Evolutionary conservation across 257 asterid genomes (phyloP).

Genomic region (Solanum medicagineum): DNA sequence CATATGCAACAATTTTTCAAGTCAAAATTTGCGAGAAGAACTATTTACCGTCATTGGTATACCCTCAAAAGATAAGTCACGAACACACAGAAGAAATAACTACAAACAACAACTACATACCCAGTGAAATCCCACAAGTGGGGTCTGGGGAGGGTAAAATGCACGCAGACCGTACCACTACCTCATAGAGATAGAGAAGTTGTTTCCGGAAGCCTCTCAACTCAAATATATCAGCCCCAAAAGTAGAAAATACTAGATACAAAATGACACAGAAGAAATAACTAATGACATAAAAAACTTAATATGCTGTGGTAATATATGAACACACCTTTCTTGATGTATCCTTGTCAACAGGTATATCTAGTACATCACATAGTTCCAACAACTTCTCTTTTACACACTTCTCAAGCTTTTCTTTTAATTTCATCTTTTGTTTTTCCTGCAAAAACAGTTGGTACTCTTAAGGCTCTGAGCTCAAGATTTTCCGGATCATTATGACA

Average conservation of each 20-base stretch:
- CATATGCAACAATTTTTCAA: background rate
- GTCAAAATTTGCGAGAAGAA: background rate
- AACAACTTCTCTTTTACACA: slow-evolving; percentile 66
- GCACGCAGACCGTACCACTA: no score
- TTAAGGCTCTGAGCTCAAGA: background rate
- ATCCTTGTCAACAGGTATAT: slow-evolving; percentile 45
- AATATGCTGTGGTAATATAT: background rate
- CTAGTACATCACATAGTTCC: slow-evolving; percentile 76
- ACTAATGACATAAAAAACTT: background rate
- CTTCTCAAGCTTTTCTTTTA: slow-evolving; percentile 82
- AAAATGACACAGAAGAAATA: background rate
- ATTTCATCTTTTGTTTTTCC: slow-evolving; percentile 69
- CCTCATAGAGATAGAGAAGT: no score
- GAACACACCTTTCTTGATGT: slow-evolving; percentile 63
- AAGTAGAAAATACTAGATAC: no score
- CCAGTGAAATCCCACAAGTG: no score
- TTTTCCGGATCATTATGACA: background rate
- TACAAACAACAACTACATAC: no score
- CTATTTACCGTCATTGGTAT: background rate
- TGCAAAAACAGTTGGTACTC: slow-evolving; percentile 8
- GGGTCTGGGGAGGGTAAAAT: no score
- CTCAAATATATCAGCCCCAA: no score
- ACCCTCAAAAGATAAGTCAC: background rate
- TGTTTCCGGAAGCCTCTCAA: no score
- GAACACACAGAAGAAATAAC: background rate